Evolutionary conservation across 2,329 filamentous ascomycete genomes (phyloP), one percentile per base, ranked within the genome.

Genomic region (Zymoseptoria pseudotritici): DNA sequence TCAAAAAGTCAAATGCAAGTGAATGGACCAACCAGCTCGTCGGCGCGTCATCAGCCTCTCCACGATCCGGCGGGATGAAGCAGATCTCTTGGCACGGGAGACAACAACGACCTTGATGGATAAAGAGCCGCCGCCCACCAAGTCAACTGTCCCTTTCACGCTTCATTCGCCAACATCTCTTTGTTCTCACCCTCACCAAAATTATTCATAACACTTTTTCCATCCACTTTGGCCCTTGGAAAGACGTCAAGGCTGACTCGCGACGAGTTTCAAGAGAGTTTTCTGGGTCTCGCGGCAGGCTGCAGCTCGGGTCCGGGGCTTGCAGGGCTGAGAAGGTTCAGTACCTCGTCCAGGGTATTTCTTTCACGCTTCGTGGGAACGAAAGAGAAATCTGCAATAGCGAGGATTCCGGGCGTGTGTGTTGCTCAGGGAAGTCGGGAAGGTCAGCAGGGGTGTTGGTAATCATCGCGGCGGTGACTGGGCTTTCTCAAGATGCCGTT

Each of bases 401-500:
- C 36, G 4, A 42, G 36, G 13, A n/a, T 46, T 42, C 10, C 36
- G 36, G 3, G 36, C 11, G 36, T 42, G 13, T 42, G 1, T 42
- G 4, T 55, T 22, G 11, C 22, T 20, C 19, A 46, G 50, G 46
- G 31, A 9, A 51, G 31, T n/a, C 56, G 17, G 46, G 17, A 3
- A n/a, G 17, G n/a, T n/a, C 10, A n/a, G 17, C 17, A n/a, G 20
- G 20, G 46, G 46, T 51, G n/a, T 22, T 52, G 22, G 22, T 53
- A 53, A 24, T 53, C 22, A 29, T 13, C 52, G 20, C 26, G 46
- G 13, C 36, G 36, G 24, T 31, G 21, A 55, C n/a, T 29, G 21
- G n/a, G n/a, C 22, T 8, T 50, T 53, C 24, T 31, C 63, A 72
- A 66, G 13, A 76, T 82, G 80, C 74, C 70, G 58, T 71, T 88